Base-by-base conservation (phyloP, 495 filamentous ascomycete genomes). In the Polyplosphaeria fusca region DNA sequence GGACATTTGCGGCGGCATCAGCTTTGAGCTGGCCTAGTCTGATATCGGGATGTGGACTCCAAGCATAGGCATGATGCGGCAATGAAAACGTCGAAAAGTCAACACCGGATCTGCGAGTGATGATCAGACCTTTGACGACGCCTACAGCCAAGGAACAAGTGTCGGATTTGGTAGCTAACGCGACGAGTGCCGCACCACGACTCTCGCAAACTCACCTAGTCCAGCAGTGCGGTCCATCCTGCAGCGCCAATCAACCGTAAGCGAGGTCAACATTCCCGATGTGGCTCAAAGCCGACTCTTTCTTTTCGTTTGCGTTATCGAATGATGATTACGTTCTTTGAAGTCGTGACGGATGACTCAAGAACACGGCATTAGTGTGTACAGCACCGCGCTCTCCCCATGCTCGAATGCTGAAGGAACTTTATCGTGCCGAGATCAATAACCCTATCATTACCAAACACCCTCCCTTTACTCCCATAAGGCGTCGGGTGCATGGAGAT, bases 321-420 rank as follows among this genome's bases (percentile, higher is more conserved):
- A n/a, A n/a, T n/a, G n/a, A n/a, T n/a, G n/a, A n/a, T n/a, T n/a
- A n/a, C n/a, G n/a, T n/a, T n/a, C n/a, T n/a, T 35, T 35, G 30
- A 35, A 35, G 14, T 7, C 30, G 30, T 35, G 30, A 35, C 30
- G 30, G n/a, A n/a, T n/a, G n/a, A n/a, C n/a, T n/a, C n/a, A n/a
- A n/a, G n/a, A n/a, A 41, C 38, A 39, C 79, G 93, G 93, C 93
- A 98, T 95, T 86, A 88, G 91, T 98, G 93, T 98, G 93, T 98
- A 98, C 93, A 96, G 89, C 90, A 81, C 78, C 81, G 81, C 53
- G 80, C 81, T 77, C 74, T 74, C 73, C 70, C 81, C 73, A 86
- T 91, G 87, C 82, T 80, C 82, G 78, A 74, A 68, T 84, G 87
- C 88, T 96, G 92, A 97, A 97, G 93, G 93, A 92, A 69, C 77